These are phyloP conservation scores for Metschnikowia matae DNA, from an alignment of 805 yeast genomes.

Conservation along the genomic window DNA sequence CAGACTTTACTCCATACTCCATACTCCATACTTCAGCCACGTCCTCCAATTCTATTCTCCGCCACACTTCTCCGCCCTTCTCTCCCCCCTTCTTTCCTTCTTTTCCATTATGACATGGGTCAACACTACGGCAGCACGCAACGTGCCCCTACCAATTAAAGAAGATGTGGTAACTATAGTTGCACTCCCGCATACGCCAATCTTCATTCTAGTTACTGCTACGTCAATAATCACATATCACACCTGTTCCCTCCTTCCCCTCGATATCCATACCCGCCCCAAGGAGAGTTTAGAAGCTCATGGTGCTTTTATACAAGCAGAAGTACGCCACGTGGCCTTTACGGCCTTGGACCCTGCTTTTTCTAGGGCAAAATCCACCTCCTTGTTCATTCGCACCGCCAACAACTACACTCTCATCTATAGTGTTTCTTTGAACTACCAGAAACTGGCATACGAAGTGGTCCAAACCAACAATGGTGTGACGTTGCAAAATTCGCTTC, in stretches of 20 bases:
- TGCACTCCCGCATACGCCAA: conserved; percentile 16
- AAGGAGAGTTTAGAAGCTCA: conserved; percentile 13
- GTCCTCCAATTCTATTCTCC: too few relatives aligned
- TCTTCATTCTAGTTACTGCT: conserved; percentile 11
- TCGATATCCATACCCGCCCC: conserved; percentile 15
- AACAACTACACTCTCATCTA: conserved; percentile 12
- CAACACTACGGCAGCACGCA: background rate
- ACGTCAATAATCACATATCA: conserved; percentile 9
- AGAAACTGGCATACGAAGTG: conserved; percentile 33
- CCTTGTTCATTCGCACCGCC: conserved; percentile 15
- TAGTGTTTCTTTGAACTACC: conserved; percentile 25
- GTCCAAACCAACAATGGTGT: conserved; percentile 21
- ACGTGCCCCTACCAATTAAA: conserved; percentile 20
- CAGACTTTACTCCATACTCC: background rate
- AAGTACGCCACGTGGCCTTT: conserved; percentile 31
- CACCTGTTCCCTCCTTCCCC: conserved; percentile 13
- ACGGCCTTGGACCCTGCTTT: conserved; percentile 33
- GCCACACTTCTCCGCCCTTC: too few relatives aligned
- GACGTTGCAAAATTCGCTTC: conserved; percentile 33
- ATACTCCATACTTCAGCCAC: background rate
- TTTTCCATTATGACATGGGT: background rate
- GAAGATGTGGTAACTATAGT: conserved; percentile 6
- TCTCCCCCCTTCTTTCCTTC: too few relatives aligned
- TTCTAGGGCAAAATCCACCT: conserved; percentile 12
- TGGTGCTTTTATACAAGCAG: conserved; percentile 4